These are phyloP conservation scores for Choanephora cucurbitarum DNA, from an alignment of 371 early-diverging fungal species.

Conservation along the genomic window DNA sequence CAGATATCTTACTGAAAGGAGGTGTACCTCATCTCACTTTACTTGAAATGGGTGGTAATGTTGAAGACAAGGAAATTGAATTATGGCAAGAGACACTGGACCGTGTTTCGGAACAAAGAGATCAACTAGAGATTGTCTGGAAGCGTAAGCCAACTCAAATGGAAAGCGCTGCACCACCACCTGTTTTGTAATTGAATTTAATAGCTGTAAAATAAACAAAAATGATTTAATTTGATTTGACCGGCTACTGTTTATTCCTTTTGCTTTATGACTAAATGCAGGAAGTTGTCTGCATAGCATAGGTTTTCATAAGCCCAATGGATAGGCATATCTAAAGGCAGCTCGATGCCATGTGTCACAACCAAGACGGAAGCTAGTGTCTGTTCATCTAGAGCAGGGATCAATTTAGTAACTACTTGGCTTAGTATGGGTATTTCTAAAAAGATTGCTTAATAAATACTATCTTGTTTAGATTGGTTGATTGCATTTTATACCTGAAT, in stretches of 20 bases:
- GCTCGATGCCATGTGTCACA: slow-evolving; percentile 59
- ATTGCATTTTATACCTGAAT: slow-evolving; percentile 10
- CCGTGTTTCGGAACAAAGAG: slow-evolving; percentile 24
- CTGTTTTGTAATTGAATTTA: slow-evolving; percentile 2
- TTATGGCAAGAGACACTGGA: slow-evolving; percentile 52
- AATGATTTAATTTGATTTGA: too few species aligned
- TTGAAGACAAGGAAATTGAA: slow-evolving; percentile 40
- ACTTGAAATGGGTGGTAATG: slow-evolving; percentile 66
- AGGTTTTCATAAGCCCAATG: slow-evolving; percentile 68
- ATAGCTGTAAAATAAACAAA: background rate
- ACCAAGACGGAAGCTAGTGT: slow-evolving; percentile 5
- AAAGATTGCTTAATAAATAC: background rate
- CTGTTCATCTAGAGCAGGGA: slow-evolving; percentile 26
- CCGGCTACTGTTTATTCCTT: background rate
- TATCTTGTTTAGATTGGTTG: background rate
- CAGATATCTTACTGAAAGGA: slow-evolving; percentile 42
- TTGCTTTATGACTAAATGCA: slow-evolving; percentile 60
- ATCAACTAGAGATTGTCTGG: slow-evolving; percentile 30
- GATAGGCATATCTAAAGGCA: slow-evolving; percentile 63
- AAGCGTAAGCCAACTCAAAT: slow-evolving; percentile 34
- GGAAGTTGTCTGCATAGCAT: slow-evolving; percentile 72
- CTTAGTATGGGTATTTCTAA: slow-evolving; percentile 23
- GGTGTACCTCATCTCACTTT: slow-evolving; percentile 48
- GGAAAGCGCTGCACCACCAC: slow-evolving; percentile 23
- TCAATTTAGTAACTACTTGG: slow-evolving; percentile 14